phyloP scores from a whole-genome alignment of 1,284 basidiomycete species.

The Irpex rosettiformis region DNA sequence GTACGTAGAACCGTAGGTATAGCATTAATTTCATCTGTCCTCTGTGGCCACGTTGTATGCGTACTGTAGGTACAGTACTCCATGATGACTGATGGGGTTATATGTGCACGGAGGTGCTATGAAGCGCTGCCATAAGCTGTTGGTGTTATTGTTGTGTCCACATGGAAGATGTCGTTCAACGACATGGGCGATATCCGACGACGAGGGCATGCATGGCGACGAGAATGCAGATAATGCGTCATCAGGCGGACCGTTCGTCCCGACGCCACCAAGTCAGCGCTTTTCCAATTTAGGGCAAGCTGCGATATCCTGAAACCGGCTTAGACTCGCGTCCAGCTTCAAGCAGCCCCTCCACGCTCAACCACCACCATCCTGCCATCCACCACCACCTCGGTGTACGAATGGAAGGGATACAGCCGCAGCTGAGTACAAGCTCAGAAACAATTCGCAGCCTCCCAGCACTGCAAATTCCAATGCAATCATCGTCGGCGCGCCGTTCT shows the following conservation, averaged over 20 bases:
- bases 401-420: conserved; percentile 2
- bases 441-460: conserved; percentile 37
- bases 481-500: conserved; percentile 12
- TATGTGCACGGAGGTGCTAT: no score
- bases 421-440: conserved; percentile 34
- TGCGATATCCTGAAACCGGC: neutral
- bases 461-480: conserved; percentile 13
- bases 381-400: neutral
- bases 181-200: neutral
- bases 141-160: no score
- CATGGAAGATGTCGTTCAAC: no score
- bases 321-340: neutral
- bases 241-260: neutral
- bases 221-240: neutral
- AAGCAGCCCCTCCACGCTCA: neutral
- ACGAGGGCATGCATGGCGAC: neutral
- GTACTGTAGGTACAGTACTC: neutral
- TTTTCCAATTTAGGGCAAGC: neutral
- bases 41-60: neutral
- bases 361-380: neutral
- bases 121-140: no score
- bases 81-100: no score
- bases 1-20: neutral
- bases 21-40: neutral
- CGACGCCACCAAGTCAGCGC: neutral